Conservation (phyloP, 2,329 filamentous ascomycete genomes). For the Plectosphaerella sp. region DNA sequence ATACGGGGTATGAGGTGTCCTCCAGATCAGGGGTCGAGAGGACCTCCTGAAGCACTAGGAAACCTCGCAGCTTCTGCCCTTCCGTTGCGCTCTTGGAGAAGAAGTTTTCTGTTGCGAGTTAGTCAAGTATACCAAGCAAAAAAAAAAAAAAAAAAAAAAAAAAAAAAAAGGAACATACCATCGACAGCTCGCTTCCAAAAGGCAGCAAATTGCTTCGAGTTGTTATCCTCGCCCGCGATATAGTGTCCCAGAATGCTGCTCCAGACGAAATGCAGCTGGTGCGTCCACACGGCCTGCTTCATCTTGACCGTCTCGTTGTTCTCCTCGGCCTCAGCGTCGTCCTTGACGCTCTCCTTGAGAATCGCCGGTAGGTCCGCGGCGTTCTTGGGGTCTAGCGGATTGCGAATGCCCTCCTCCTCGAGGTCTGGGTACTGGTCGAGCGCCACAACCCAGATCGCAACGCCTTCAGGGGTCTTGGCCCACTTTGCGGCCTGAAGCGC, state of each 20-base stretch:
- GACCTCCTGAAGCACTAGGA: slow-evolving; percentile 79
- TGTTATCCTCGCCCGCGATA: slow-evolving; percentile 28
- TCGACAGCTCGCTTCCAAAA: slow-evolving; percentile 89
- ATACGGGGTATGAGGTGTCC: neutral
- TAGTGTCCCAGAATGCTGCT: slow-evolving; percentile 64
- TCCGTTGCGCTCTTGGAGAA: slow-evolving; percentile 80
- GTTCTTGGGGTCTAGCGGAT: slow-evolving; percentile 69
- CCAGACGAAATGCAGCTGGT: slow-evolving; percentile 86
- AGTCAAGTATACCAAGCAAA: too few relatives aligned
- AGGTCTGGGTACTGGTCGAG: slow-evolving; percentile 59
- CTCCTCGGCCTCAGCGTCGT: slow-evolving; percentile 40
- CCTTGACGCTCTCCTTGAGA: slow-evolving; percentile 68
- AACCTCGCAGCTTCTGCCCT: slow-evolving; percentile 87
- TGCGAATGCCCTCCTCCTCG: slow-evolving; percentile 68
- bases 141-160: too few relatives aligned
- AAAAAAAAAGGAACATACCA: too few relatives aligned
- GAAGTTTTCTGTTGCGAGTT: slow-evolving; percentile 59
- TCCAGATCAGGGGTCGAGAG: slow-evolving; percentile 38
- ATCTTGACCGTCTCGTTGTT: slow-evolving; percentile 32
- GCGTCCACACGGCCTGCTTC: slow-evolving; percentile 71
- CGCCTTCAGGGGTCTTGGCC: slow-evolving; percentile 78
- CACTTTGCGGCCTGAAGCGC: slow-evolving; percentile 61
- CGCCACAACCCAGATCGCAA: slow-evolving; percentile 80
- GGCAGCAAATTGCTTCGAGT: slow-evolving; percentile 55
- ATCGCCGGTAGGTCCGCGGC: slow-evolving; percentile 67